These are phyloP conservation scores for Periconia macrospinosa DNA, from an alignment of 2,329 filamentous ascomycete species.

Conservation along the genomic window DNA sequence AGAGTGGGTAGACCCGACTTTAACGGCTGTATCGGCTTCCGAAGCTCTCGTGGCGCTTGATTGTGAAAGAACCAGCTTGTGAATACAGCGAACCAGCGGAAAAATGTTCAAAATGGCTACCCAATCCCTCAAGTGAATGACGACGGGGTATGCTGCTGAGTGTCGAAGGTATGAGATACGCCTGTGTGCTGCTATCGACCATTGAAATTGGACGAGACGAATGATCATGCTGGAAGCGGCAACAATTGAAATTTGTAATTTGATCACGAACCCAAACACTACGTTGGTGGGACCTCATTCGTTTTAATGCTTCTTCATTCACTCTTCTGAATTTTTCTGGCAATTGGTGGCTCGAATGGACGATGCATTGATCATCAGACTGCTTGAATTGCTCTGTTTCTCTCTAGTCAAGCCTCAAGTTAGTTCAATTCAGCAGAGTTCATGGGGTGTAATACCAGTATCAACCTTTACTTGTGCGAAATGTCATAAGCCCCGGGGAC, in stretches of 20 bases:
- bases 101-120: constrained; percentile 6
- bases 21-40: constrained; percentile 7
- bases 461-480: too few relatives aligned
- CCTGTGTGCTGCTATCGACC: constrained; percentile 6
- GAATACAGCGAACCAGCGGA: background rate
- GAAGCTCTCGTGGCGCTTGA: constrained; percentile 7
- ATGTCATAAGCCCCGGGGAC: too few relatives aligned
- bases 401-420: too few relatives aligned
- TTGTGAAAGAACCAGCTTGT: constrained; percentile 2
- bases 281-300: constrained; percentile 15
- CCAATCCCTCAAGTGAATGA: constrained; percentile 3
- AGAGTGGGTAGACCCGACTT: background rate
- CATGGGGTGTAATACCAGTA: too few relatives aligned
- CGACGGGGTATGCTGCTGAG: background rate
- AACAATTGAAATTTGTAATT: constrained; percentile 18
- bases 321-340: constrained; percentile 3
- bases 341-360: too few relatives aligned
- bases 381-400: too few relatives aligned
- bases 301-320: constrained; percentile 10
- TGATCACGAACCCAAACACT: constrained; percentile 18
- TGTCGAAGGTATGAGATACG: background rate
- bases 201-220: constrained; percentile 3
- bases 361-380: too few relatives aligned
- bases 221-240: constrained; percentile 1
- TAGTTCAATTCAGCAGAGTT: too few relatives aligned